These are phyloP conservation scores for Scheffersomyces illinoinensis DNA, from an alignment of 1,139 yeast species.

Conservation along the genomic window DNA sequence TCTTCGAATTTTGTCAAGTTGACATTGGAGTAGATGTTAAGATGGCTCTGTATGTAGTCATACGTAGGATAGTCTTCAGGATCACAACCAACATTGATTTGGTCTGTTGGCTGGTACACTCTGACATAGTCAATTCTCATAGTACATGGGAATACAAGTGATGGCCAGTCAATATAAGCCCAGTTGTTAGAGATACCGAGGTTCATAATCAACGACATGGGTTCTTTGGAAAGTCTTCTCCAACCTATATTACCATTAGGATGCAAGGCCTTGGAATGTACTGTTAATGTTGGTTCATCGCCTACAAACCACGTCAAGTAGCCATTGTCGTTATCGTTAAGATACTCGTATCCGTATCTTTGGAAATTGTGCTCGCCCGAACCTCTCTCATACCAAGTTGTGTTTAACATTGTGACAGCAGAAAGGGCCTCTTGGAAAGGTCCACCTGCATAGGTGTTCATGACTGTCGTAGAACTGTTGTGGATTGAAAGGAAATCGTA, in stretches of 20 bases:
- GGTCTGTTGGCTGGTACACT: constrained; percentile 25
- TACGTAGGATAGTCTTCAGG: constrained; percentile 25
- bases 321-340: constrained; percentile 24
- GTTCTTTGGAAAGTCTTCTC: constrained; percentile 28
- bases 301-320: constrained; percentile 30
- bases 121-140: constrained; percentile 26
- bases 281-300: constrained; percentile 23
- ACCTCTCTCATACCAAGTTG: constrained; percentile 26
- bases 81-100: constrained; percentile 25
- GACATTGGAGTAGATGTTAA: constrained; percentile 21
- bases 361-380: constrained; percentile 20
- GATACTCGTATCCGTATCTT: constrained; percentile 24
- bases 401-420: constrained; percentile 25
- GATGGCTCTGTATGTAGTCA: constrained; percentile 23
- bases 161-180: constrained; percentile 34
- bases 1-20: constrained; percentile 22
- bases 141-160: constrained; percentile 23
- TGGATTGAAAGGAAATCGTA: constrained; percentile 24
- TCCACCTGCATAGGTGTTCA: constrained; percentile 32
- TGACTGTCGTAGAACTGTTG: constrained; percentile 21
- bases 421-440: constrained; percentile 31
- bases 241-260: constrained; percentile 30
- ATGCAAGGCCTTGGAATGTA: constrained; percentile 23
- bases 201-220: constrained; percentile 27
- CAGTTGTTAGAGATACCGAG: constrained; percentile 30